These are phyloP conservation scores for Amylostereum areolatum DNA, from an alignment of 1,284 basidiomycete genomes.

Conservation along the genomic window DNA sequence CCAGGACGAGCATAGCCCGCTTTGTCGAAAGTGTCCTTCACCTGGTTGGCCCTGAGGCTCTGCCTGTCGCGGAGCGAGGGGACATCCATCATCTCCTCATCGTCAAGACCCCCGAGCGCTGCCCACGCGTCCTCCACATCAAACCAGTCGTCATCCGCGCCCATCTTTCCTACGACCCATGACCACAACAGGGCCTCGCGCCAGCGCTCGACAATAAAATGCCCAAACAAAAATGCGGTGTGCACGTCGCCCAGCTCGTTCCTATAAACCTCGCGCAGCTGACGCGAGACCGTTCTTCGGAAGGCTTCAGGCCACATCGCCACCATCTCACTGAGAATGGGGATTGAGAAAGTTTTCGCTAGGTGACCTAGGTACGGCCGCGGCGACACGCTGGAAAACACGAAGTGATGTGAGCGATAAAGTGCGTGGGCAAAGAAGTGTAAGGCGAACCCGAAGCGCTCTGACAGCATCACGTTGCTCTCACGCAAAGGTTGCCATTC, in stretches of 20 bases:
- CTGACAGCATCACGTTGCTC: slow-evolving; percentile 21
- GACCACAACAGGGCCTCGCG: slow-evolving; percentile 36
- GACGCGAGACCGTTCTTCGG: slow-evolving; percentile 23
- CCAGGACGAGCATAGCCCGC: slow-evolving; percentile 13
- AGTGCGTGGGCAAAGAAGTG: background rate
- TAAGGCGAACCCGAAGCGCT: slow-evolving; percentile 3
- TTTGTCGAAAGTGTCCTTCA: slow-evolving; percentile 8
- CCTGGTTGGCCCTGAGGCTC: slow-evolving; percentile 3
- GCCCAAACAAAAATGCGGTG: slow-evolving; percentile 27
- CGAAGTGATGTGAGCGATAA: background rate
- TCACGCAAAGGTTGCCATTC: slow-evolving; percentile 28
- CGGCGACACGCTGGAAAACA: slow-evolving; percentile 18
- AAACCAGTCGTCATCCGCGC: slow-evolving; percentile 25
- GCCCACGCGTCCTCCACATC: slow-evolving; percentile 26
- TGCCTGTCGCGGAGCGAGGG: slow-evolving; percentile 7
- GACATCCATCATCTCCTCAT: slow-evolving; percentile 6
- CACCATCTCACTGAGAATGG: slow-evolving; percentile 25
- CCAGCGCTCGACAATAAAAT: slow-evolving; percentile 33
- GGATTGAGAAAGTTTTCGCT: slow-evolving; percentile 26
- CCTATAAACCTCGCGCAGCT: slow-evolving; percentile 26
- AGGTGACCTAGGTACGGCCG: slow-evolving; percentile 35
- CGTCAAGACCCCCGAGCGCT: slow-evolving; percentile 21
- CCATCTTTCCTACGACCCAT: slow-evolving; percentile 28
- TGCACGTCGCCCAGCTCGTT: slow-evolving; percentile 24
- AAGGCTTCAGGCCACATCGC: slow-evolving; percentile 22